Evolutionary conservation across 1,284 basidiomycete species (phyloP), one percentile per base, ranked within the genome.

Genomic region (Termitomyces sp.): DNA sequence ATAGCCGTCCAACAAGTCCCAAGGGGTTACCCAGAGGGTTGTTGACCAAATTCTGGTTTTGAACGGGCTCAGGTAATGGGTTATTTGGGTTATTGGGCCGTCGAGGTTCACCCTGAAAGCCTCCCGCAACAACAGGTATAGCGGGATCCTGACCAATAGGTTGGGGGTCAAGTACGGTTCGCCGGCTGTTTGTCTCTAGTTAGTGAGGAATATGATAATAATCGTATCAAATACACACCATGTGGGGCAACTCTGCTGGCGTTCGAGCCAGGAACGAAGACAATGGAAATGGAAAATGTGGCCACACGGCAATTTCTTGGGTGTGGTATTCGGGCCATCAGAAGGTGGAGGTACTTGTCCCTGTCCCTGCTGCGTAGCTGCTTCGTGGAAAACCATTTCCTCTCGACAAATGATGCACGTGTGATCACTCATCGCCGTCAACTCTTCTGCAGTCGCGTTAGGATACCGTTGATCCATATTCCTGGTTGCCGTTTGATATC

Each of bases 381-480:
- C 68, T 37, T 62, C 68, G 46, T 71, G 71, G 16, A 77, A 67
- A 34, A 81, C 69, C 93, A 99, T 95, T 66, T 99, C 96, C 70
- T 99, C 96, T n/a, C 97, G 81, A 66, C 97, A 98, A 61, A 99
- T 98, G 64, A 99, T 98, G 66, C 97, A 99, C 2, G 94, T 98
- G 53, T 81, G 82, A 71, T 99, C 97, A 46, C 81, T 86, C 77
- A 88, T 84, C 8, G 76, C 73, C 26, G 78, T 71, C 68, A 99
- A 75, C 68, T 99, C 96, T 53, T 85, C 88, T 54, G 82, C 79
- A 1, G 90, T 91, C n/a, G 94, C 95, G 65, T 96, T 86, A 5
- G 96, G 94, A 69, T 99, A 99, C 40, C 92, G 79, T 59, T 91
- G 81, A 64, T 99, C 94, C 96, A 99, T 99, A 68, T 99, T 95